Percentiles rank a stretch among this genome's conserved stretches.
phyloP scores from a whole-genome alignment of 2,329 filamentous ascomycete genomes.

The Pseudogymnoascus sp. region DNA sequence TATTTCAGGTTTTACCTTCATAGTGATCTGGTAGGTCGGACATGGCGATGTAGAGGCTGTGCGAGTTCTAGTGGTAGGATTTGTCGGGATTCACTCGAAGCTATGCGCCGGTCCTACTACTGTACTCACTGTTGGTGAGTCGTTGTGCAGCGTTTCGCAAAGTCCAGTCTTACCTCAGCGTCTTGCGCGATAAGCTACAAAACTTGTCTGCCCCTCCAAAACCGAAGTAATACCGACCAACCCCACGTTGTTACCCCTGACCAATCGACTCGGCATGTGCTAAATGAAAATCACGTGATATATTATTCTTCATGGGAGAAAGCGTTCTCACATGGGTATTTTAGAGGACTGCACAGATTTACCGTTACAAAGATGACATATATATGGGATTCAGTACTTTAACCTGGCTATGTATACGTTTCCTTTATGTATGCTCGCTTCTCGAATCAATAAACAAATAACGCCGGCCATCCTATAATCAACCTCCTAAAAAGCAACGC shows the following conservation, averaged over 20 bases:
- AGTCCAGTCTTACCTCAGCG: not conserved
- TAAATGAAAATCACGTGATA: not conserved
- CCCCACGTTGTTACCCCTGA: constrained; percentile 5
- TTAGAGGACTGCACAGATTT: not conserved
- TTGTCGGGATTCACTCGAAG: not conserved
- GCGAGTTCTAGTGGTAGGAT: not conserved
- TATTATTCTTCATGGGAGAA: not conserved
- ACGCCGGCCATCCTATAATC: not conserved
- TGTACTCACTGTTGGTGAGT: not conserved
- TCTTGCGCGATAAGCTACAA: constrained; percentile 1
- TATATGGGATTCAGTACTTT: not conserved
- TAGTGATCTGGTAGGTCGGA: constrained; percentile 21
- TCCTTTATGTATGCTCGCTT: not conserved
- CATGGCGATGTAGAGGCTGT: constrained; percentile 14
- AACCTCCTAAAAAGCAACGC: constrained; percentile 18
- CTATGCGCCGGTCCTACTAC: not conserved
- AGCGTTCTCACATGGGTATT: not conserved
- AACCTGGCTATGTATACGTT: not conserved
- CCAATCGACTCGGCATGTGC: constrained; percentile 1
- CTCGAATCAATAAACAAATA: not conserved
- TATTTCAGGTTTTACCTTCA: constrained; percentile 15
- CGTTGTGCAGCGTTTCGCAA: not conserved
- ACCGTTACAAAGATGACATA: not conserved
- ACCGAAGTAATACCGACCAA: constrained; percentile 1
- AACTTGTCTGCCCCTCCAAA: constrained; percentile 8